Evolutionary conservation across 345 rosid species (phyloP).

Genomic region (Bruguiera gymnorhiza): DNA sequence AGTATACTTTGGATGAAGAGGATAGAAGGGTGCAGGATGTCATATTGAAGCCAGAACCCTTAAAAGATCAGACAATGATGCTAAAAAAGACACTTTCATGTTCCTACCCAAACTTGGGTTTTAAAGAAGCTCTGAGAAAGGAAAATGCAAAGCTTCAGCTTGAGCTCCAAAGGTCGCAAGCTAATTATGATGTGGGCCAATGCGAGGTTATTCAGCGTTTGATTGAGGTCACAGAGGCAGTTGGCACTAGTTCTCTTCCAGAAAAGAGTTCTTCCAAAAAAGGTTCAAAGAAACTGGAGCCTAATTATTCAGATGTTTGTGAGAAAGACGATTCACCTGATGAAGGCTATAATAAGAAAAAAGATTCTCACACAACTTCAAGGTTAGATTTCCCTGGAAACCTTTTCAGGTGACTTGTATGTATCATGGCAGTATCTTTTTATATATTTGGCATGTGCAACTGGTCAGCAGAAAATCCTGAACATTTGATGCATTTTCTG

Average conservation of each 20-base stretch:
- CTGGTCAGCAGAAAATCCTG: neutral
- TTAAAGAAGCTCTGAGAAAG: constrained; percentile 70
- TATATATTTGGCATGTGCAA: neutral
- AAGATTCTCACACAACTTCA: constrained; percentile 48
- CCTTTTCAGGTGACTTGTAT: neutral
- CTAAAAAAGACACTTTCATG: constrained; percentile 83
- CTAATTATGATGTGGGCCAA: constrained; percentile 73
- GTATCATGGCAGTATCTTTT: neutral
- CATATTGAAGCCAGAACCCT: constrained; percentile 69
- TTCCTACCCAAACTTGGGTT: constrained; percentile 79
- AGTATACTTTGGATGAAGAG: constrained; percentile 89
- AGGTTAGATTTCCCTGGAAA: constrained; percentile 45
- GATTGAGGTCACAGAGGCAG: constrained; percentile 76
- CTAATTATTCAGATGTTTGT: constrained; percentile 38
- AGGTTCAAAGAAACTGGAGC: constrained; percentile 54
- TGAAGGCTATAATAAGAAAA: constrained; percentile 46
- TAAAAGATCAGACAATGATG: constrained; percentile 57
- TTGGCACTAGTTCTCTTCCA: constrained; percentile 38
- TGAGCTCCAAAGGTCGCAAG: constrained; percentile 83
- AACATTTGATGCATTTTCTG: neutral
- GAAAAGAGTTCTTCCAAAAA: constrained; percentile 45
- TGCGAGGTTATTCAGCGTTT: constrained; percentile 88
- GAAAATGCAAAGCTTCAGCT: constrained; percentile 77
- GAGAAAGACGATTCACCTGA: constrained; percentile 43
- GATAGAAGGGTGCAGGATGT: constrained; percentile 82